Evolutionary conservation across 129 eudicot genomes (phyloP), one percentile per base, ranked within the genome.

Genomic region (Mikania micrantha): DNA sequence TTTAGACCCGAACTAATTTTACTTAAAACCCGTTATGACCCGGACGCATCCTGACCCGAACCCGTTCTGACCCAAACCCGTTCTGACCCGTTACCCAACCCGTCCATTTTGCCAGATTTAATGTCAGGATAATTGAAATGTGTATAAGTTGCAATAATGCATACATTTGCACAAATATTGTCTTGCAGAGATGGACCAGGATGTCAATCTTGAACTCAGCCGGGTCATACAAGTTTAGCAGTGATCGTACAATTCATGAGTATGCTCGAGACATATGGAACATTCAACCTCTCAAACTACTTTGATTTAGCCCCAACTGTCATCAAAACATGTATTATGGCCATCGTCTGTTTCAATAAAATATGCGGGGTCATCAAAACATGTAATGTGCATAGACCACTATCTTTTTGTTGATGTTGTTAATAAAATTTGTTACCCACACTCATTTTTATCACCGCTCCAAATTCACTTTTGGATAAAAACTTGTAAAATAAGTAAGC

Each of bases 191-290:
- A 82, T 91, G 98, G 98, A 91, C 98, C 10, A 82, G 83, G 67
- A 91, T 91, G 96, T 91, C 98, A 42, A 91, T 91, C 74, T 71
- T 91, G 85, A 91, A 91, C 81, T 73, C 96, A n/a, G 98, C 95
- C 41, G 94, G 95, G 56, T 88, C 98, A 9, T 81, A 70, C 89
- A 91, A 91, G 83, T 91, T 91, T 84, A 91, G 98, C 83, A 88
- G 96, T 71, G 96, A 91, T 63, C 77, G 95, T 77, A 88, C 98
- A 17, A 88, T 91, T 62, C 96, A 84, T 41, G 95, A 91, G 73
- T 91, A 91, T 66, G 96, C 98, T 66, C 87, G 81, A 68, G 95
- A 91, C 52, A 88, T 91, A 75, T 91, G 98, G 98, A 77, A 79
- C 72, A 88, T 91, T 65, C 31, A 88, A 42, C 89, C 96, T 59